phyloP scores from a whole-genome alignment of 2,329 filamentous ascomycete genomes.

The Nothopassalora personata region DNA sequence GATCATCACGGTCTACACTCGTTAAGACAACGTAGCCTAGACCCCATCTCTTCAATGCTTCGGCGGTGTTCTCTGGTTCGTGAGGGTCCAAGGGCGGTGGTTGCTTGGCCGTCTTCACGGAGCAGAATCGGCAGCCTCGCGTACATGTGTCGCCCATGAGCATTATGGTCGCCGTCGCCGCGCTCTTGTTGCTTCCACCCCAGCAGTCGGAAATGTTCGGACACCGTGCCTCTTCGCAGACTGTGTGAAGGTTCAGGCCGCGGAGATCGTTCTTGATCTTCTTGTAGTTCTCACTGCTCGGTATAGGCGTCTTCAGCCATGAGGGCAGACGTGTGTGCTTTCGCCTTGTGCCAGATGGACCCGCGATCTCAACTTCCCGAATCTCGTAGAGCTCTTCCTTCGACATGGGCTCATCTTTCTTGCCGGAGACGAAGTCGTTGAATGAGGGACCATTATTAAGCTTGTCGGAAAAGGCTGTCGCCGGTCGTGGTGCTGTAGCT shows the following conservation, averaged over 20 bases:
- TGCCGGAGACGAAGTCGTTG: conserved; percentile 54
- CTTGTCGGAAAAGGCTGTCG: conserved; percentile 56
- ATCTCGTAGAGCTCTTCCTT: conserved; percentile 54
- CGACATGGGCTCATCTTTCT: conserved; percentile 34
- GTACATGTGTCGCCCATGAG: conserved; percentile 99
- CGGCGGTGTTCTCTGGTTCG: conserved; percentile 93
- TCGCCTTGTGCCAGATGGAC: conserved; percentile 58
- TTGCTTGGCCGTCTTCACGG: conserved; percentile 78
- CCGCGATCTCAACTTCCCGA: conserved; percentile 54
- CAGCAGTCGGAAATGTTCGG: conserved; percentile 98
- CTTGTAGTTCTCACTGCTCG: conserved; percentile 79
- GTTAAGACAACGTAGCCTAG: conserved; percentile 94
- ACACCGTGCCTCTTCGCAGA: conserved; percentile 95
- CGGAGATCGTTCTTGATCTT: conserved; percentile 91
- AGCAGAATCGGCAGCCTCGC: conserved; percentile 92
- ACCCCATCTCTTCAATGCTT: conserved; percentile 88
- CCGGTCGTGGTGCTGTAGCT: conserved; percentile 34
- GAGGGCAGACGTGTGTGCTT: conserved; percentile 71
- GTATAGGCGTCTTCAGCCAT: conserved; percentile 96
- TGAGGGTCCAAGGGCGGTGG: conserved; percentile 84
- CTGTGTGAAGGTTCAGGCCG: conserved; percentile 84
- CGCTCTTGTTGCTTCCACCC: conserved; percentile 82
- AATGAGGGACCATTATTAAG: conserved; percentile 62
- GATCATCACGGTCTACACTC: conserved; percentile 86
- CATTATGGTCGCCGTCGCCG: conserved; percentile 97